These are phyloP conservation scores for Astrephomene gubernaculifera DNA, from an alignment of 139 green algal species.

Conservation along the genomic window DNA sequence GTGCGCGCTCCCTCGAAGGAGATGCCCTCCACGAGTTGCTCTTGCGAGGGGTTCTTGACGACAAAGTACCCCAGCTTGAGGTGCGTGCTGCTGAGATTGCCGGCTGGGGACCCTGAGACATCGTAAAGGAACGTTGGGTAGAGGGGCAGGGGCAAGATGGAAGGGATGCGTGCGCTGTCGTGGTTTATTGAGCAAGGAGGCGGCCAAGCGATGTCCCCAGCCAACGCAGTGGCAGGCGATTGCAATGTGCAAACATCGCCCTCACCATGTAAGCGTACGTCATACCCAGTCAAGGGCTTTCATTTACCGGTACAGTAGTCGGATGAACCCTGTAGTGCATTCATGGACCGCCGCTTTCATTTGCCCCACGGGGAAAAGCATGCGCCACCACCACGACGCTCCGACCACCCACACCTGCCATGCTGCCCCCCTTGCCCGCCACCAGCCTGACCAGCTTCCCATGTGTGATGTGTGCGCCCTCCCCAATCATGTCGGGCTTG, in stretches of 20 bases:
- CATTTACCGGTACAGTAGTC: background rate
- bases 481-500: conserved; percentile 38
- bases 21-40: conserved; percentile 19
- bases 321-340: background rate
- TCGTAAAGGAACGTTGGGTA: background rate
- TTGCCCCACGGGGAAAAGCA: background rate
- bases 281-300: too few species aligned
- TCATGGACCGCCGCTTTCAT: background rate
- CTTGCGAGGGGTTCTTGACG: conserved; percentile 40
- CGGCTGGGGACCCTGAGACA: background rate
- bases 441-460: background rate
- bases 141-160: background rate
- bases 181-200: too few species aligned
- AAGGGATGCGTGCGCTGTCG: too few species aligned
- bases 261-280: too few species aligned
- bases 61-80: conserved; percentile 40
- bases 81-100: background rate
- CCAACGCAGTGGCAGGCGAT: too few species aligned
- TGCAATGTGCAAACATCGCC: too few species aligned
- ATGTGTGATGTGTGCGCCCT: background rate
- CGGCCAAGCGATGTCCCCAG: background rate
- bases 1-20: conserved; percentile 2
- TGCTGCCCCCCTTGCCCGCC: background rate
- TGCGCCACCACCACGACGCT: too few species aligned
- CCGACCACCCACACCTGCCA: background rate